Evolutionary conservation across 352 stramenopile species (phyloP).

Genomic region (Phytophthora meadii): DNA sequence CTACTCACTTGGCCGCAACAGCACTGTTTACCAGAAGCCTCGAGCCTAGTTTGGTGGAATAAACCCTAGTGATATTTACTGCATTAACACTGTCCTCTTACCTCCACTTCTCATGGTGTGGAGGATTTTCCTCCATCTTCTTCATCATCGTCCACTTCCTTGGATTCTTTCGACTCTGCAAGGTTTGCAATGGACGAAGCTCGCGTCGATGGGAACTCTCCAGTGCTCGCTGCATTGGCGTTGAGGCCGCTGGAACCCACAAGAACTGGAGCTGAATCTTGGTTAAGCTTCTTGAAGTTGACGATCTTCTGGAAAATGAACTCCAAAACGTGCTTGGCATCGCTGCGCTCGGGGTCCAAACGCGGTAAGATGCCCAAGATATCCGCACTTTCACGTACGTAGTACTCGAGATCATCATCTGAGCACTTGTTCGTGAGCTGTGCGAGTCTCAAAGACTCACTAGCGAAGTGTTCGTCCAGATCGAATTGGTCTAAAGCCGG

Average conservation of each 20-base stretch:
- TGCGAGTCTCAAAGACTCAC: slow-evolving; percentile 90
- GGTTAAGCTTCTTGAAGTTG: slow-evolving; percentile 94
- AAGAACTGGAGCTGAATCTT: slow-evolving; percentile 52
- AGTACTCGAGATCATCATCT: slow-evolving; percentile 95
- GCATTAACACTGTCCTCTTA: slow-evolving; percentile 17
- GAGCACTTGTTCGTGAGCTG: slow-evolving; percentile 97
- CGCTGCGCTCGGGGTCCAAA: slow-evolving; percentile 70
- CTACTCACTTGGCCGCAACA: slow-evolving; percentile 64
- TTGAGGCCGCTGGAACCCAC: slow-evolving; percentile 21
- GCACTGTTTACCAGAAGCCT: slow-evolving; percentile 69
- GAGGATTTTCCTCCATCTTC: slow-evolving; percentile 61
- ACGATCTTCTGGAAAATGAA: slow-evolving; percentile 94
- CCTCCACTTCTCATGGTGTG: slow-evolving; percentile 40
- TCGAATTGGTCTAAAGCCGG: slow-evolving; percentile 97
- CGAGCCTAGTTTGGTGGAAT: slow-evolving; percentile 34
- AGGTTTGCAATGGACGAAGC: slow-evolving; percentile 21
- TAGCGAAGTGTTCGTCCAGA: slow-evolving; percentile 97
- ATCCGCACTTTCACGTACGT: slow-evolving; percentile 92
- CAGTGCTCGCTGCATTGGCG: slow-evolving; percentile 10
- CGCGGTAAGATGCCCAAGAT: slow-evolving; percentile 91
- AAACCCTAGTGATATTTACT: slow-evolving; percentile 27
- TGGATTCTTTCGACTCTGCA: slow-evolving; percentile 28
- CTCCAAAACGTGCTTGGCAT: slow-evolving; percentile 92
- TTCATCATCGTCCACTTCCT: slow-evolving; percentile 53
- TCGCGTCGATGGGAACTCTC: slow-evolving; percentile 13